A percentile compares a stretch with the other conserved stretches of the same genome.
These are phyloP conservation scores for Ganoderma sp. DNA, from an alignment of 1,284 basidiomycete genomes.

Conservation along the genomic window DNA sequence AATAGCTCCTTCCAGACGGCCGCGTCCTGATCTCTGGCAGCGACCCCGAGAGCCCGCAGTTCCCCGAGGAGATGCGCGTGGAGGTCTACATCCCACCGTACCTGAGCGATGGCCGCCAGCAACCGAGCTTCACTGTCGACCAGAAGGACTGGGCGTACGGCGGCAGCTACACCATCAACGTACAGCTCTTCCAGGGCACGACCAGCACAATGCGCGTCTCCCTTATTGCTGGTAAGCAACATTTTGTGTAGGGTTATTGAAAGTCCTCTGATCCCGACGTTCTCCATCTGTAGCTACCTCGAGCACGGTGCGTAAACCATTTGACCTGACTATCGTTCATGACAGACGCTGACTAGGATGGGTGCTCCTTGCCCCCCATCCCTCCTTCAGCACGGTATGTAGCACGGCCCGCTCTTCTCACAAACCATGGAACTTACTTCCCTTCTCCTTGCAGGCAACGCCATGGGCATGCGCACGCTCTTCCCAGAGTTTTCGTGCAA, in stretches of 20 bases:
- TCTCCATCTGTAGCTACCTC: constrained; percentile 57
- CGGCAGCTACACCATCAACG: constrained; percentile 55
- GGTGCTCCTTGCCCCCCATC: not conserved
- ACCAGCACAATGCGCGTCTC: constrained; percentile 62
- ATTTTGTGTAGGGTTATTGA: not conserved
- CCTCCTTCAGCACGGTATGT: constrained; percentile 25
- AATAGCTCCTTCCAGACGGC: constrained; percentile 64
- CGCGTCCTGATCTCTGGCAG: constrained; percentile 76
- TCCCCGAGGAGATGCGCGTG: constrained; percentile 73
- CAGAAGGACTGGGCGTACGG: constrained; percentile 68
- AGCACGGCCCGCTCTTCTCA: no score
- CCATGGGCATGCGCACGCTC: constrained; percentile 71
- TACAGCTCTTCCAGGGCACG: constrained; percentile 64
- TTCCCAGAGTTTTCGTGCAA: constrained; percentile 71
- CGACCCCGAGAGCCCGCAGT: constrained; percentile 63
- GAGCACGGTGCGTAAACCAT: constrained; percentile 59
- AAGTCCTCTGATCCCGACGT: constrained; percentile 14
- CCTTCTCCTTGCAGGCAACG: constrained; percentile 53
- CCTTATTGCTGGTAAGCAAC: constrained; percentile 59
- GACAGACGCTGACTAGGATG: constrained; percentile 2
- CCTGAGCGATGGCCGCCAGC: constrained; percentile 59
- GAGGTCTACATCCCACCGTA: constrained; percentile 83
- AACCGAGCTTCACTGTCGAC: constrained; percentile 64
- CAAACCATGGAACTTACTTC: not conserved
- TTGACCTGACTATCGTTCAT: not conserved